Conservation (phyloP, 768 basidiomycete genomes). For the Chalciporus sphaerocephalus region DNA sequence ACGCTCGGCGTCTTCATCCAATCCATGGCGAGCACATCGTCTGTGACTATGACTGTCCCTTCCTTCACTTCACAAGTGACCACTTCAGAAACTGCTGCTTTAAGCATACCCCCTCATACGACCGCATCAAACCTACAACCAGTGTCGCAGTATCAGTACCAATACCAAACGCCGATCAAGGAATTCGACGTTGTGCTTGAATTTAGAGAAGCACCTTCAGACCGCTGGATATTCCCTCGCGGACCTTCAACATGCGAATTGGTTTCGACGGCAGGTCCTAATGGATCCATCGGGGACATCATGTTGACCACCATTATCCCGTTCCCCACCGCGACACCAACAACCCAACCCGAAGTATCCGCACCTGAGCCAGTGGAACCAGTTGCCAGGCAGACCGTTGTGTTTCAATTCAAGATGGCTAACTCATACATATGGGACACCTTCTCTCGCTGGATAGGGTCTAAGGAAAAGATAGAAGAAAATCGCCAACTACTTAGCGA, state of each 20-base stretch:
- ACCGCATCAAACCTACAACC: neutral
- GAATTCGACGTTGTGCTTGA: slow-evolving; percentile 74
- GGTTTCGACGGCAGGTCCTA: slow-evolving; percentile 11
- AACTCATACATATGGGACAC: slow-evolving; percentile 53
- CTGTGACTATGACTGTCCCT: slow-evolving; percentile 1
- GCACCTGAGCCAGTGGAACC: slow-evolving; percentile 15
- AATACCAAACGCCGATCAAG: slow-evolving; percentile 36
- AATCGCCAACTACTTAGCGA: slow-evolving; percentile 43
- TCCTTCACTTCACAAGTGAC: slow-evolving; percentile 8
- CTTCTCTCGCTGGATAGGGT: slow-evolving; percentile 58
- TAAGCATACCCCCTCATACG: slow-evolving; percentile 13
- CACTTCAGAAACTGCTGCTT: slow-evolving; percentile 4
- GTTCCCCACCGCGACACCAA: slow-evolving; percentile 30
- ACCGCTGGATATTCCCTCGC: slow-evolving; percentile 68
- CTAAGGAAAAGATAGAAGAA: slow-evolving; percentile 47
- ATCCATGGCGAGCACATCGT: slow-evolving; percentile 43
- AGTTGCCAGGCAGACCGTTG: slow-evolving; percentile 33
- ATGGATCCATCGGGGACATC: slow-evolving; percentile 29
- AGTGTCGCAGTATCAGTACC: slow-evolving; percentile 18
- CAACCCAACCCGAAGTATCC: slow-evolving; percentile 2
- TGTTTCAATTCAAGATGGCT: slow-evolving; percentile 47
- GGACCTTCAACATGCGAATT: slow-evolving; percentile 51
- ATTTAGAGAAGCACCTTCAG: slow-evolving; percentile 57
- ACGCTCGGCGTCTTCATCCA: slow-evolving; percentile 71
- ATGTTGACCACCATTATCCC: slow-evolving; percentile 45